Evolutionary conservation across 2,329 filamentous ascomycete genomes (phyloP).

Genomic region (Sarocladium strictum): DNA sequence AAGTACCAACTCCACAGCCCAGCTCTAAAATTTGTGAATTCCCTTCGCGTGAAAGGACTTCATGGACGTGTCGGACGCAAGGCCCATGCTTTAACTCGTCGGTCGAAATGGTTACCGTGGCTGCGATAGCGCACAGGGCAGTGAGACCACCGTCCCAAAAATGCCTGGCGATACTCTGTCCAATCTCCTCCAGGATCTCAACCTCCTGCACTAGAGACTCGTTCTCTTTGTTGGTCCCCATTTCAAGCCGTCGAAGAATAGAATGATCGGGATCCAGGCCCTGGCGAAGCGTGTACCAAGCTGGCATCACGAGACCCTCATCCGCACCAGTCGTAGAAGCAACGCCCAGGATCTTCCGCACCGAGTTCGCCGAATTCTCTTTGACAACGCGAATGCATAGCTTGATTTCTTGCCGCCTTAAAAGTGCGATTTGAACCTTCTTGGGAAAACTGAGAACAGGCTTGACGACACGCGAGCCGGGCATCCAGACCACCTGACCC

Average conservation of each 20-base stretch:
- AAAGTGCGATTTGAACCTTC: conserved; percentile 13
- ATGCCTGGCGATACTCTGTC: conserved; percentile 54
- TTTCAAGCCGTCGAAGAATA: conserved; percentile 22
- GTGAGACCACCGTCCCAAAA: conserved; percentile 53
- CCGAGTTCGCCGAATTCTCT: neutral
- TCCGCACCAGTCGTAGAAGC: conserved; percentile 7
- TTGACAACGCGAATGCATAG: conserved; percentile 8
- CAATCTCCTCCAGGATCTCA: conserved; percentile 49
- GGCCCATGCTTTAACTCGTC: conserved; percentile 19
- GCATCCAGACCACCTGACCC: conserved; percentile 22
- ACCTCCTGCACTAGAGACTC: conserved; percentile 20
- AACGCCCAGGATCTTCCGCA: conserved; percentile 7
- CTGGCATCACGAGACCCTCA: conserved; percentile 36
- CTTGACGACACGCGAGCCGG: conserved; percentile 36
- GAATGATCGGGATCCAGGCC: conserved; percentile 15
- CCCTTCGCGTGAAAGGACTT: conserved; percentile 19
- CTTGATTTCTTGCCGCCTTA: conserved; percentile 15
- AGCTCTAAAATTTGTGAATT: conserved; percentile 45
- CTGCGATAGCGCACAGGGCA: conserved; percentile 28
- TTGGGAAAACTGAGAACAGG: conserved; percentile 22
- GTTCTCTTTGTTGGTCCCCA: conserved; percentile 18
- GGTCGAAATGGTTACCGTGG: conserved; percentile 20
- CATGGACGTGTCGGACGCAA: conserved; percentile 25
- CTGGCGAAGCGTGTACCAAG: conserved; percentile 29
- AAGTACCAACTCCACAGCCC: conserved; percentile 50